phyloP scores from a whole-genome alignment of 116 monocot genomes.

The Zostera marina region DNA sequence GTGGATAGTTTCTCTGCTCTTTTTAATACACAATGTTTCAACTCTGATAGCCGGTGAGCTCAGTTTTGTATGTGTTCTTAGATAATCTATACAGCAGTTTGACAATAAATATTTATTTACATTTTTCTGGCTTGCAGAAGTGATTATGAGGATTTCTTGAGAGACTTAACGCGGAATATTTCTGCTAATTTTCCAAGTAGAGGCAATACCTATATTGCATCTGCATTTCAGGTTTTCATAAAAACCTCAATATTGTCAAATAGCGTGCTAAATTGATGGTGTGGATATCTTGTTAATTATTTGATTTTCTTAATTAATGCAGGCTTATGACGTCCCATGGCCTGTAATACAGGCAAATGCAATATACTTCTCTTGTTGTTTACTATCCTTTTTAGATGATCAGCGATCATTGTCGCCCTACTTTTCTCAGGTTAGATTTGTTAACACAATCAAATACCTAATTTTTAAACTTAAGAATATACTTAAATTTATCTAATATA shows the following conservation, averaged over 20 bases:
- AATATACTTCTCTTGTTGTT: slow-evolving; percentile 74
- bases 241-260: neutral
- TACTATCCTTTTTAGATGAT: slow-evolving; percentile 60
- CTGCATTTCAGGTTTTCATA: slow-evolving; percentile 59
- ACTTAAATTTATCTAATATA: no score
- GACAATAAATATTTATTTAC: neutral
- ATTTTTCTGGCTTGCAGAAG: slow-evolving; percentile 25
- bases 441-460: no score
- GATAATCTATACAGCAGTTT: neutral
- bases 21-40: slow-evolving; percentile 45
- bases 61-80: neutral
- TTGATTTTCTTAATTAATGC: slow-evolving; percentile 3
- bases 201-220: slow-evolving; percentile 56
- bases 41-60: slow-evolving; percentile 57
- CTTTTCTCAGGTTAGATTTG: slow-evolving; percentile 46
- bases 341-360: slow-evolving; percentile 91
- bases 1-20: slow-evolving; percentile 42
- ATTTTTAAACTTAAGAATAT: no score
- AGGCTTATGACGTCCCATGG: slow-evolving; percentile 98
- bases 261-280: neutral
- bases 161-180: slow-evolving; percentile 60
- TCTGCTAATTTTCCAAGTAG: slow-evolving; percentile 36
- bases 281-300: neutral
- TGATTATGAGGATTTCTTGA: slow-evolving; percentile 85
- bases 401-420: slow-evolving; percentile 53